Conservation (phyloP, 1,284 basidiomycete genomes). For the Trametes hirsuta region DNA sequence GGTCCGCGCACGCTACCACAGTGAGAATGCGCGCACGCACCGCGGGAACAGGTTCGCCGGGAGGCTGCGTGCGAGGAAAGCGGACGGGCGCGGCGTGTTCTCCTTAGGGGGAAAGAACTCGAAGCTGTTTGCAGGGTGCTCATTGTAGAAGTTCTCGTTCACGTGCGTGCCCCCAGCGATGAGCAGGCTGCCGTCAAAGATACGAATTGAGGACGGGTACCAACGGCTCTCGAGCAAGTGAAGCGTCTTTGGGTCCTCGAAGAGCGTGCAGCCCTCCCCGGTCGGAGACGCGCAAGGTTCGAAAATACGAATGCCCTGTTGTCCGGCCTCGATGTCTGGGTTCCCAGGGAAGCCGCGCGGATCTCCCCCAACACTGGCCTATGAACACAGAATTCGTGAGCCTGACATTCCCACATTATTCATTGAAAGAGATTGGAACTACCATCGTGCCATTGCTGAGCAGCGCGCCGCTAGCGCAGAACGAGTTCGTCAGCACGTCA, state of each 20-base stretch:
- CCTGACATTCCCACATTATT: too few relatives aligned
- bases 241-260: constrained; percentile 43
- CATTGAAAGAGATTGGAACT: neutral
- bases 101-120: constrained; percentile 74
- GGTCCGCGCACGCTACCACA: neutral
- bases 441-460: constrained; percentile 55
- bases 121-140: constrained; percentile 67
- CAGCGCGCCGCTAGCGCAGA: constrained; percentile 64
- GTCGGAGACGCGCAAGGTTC: constrained; percentile 41
- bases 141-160: constrained; percentile 55
- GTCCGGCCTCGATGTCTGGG: constrained; percentile 24
- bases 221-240: constrained; percentile 42
- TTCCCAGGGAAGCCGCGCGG: constrained; percentile 44
- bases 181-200: constrained; percentile 48
- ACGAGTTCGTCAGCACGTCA: constrained; percentile 67
- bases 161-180: constrained; percentile 72
- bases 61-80: constrained; percentile 56
- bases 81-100: constrained; percentile 50
- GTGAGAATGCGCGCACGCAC: constrained; percentile 16
- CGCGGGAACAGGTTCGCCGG: constrained; percentile 68
- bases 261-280: constrained; percentile 42
- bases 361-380: constrained; percentile 50
- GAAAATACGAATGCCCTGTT: constrained; percentile 40
- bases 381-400: neutral
- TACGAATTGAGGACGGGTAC: constrained; percentile 47